A percentile compares a stretch with the other conserved stretches of the same genome.
Evolutionary conservation across 129 eudicot genomes (phyloP).

Genomic region (Mikania micrantha): DNA sequence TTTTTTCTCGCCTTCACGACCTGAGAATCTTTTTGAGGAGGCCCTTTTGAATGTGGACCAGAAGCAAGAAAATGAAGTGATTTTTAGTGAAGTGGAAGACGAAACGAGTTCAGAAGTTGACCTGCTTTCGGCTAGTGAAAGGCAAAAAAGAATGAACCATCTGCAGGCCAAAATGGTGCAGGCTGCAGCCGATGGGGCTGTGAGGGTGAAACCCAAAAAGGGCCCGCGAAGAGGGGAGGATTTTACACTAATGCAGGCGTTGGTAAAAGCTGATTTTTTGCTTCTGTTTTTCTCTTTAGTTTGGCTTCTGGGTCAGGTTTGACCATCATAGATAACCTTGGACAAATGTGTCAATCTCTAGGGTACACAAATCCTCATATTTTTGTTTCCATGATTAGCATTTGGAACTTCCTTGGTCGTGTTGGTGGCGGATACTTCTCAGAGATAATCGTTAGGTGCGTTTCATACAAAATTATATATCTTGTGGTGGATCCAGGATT

Average conservation of each 20-base stretch:
- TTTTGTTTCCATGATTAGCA: slow-evolving; percentile 75
- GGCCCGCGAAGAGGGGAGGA: slow-evolving; percentile 76
- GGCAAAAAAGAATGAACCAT: slow-evolving; percentile 43
- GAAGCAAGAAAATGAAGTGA: slow-evolving; percentile 30
- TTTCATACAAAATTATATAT: too few species aligned
- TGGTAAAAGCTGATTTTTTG: slow-evolving; percentile 65
- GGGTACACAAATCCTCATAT: slow-evolving; percentile 54
- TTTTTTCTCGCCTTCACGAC: slow-evolving; percentile 32
- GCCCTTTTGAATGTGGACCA: slow-evolving; percentile 42
- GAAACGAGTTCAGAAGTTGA: slow-evolving; percentile 32
- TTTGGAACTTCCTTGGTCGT: slow-evolving; percentile 83
- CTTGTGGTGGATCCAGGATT: too few species aligned
- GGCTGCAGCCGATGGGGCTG: slow-evolving; percentile 70
- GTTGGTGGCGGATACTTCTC: slow-evolving; percentile 82
- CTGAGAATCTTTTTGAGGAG: slow-evolving; percentile 38
- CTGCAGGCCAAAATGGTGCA: slow-evolving; percentile 51
- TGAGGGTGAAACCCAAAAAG: slow-evolving; percentile 48
- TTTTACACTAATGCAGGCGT: slow-evolving; percentile 60
- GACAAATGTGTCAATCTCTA: slow-evolving; percentile 66
- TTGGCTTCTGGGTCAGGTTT: slow-evolving; percentile 74
- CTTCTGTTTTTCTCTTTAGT: slow-evolving; percentile 62
- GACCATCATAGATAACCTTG: slow-evolving; percentile 65
- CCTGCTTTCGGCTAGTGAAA: slow-evolving; percentile 32
- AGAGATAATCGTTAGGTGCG: slow-evolving; percentile 52
- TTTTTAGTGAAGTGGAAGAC: slow-evolving; percentile 60